These are phyloP conservation scores for Neopestalotiopsis sp. DNA, from an alignment of 2,329 filamentous ascomycete genomes.

Conservation along the genomic window DNA sequence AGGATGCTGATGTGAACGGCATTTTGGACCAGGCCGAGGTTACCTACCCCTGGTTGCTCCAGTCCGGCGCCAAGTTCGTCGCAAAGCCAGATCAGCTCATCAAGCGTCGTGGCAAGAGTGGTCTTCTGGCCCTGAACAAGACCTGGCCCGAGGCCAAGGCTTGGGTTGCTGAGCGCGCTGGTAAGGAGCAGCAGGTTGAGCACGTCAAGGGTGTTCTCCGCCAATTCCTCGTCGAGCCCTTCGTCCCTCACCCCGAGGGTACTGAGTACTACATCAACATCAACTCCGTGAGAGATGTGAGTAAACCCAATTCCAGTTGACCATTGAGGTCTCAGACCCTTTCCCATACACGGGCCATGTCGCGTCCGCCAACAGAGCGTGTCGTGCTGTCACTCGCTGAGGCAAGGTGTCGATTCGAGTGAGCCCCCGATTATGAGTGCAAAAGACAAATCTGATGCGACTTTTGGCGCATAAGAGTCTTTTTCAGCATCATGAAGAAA, in stretches of 20 bases:
- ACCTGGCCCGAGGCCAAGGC: slow-evolving; percentile 91
- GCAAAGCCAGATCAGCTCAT: slow-evolving; percentile 99
- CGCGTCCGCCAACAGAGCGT: background rate
- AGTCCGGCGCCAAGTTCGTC: slow-evolving; percentile 86
- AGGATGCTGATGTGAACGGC: slow-evolving; percentile 80
- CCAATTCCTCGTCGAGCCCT: slow-evolving; percentile 97
- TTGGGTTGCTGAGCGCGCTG: slow-evolving; percentile 91
- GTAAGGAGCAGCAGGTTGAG: slow-evolving; percentile 93
- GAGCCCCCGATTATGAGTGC: background rate
- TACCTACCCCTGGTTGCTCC: slow-evolving; percentile 95
- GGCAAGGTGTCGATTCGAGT: background rate
- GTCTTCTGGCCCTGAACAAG: slow-evolving; percentile 95
- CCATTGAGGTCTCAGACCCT: slow-evolving; percentile 22
- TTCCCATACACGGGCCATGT: background rate
- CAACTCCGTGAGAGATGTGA: slow-evolving; percentile 98
- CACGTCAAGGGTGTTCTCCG: slow-evolving; percentile 85
- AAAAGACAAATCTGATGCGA: background rate
- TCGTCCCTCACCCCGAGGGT: slow-evolving; percentile 92
- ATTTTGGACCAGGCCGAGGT: slow-evolving; percentile 95
- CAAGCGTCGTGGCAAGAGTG: slow-evolving; percentile 99
- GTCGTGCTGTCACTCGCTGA: background rate
- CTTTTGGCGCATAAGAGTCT: background rate
- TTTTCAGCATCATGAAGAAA: background rate
- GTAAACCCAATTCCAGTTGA: slow-evolving; percentile 43
- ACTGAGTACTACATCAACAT: slow-evolving; percentile 99